Evolutionary conservation across 257 asterid genomes (phyloP).

Genomic region (Mentha longifolia): DNA sequence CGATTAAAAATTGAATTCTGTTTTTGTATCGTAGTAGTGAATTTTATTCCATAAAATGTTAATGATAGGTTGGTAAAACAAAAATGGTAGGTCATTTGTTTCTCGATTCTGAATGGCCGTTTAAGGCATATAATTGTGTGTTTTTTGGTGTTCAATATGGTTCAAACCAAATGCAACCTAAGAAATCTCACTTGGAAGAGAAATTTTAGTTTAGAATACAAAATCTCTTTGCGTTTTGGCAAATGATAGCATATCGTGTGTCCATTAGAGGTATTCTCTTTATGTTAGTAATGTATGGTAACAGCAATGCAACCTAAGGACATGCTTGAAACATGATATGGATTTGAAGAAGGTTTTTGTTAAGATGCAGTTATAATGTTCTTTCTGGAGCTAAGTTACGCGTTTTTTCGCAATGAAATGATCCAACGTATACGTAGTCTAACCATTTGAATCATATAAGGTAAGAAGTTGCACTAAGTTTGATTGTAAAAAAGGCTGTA

Average conservation of each 20-base stretch:
- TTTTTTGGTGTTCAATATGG: background rate
- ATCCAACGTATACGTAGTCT: too few species aligned
- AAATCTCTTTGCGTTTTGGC: background rate
- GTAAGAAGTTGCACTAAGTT: background rate
- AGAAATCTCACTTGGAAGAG: background rate
- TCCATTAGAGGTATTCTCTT: background rate
- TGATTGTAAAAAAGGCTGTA: background rate
- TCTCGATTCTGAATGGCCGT: background rate
- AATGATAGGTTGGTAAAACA: background rate
- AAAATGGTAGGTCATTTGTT: background rate
- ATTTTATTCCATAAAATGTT: background rate
- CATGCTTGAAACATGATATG: constrained; percentile 4
- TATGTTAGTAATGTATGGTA: background rate
- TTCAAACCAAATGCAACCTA: background rate
- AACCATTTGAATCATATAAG: too few species aligned
- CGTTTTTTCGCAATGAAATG: background rate
- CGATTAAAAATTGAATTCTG: background rate
- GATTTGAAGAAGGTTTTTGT: background rate
- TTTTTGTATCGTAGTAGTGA: background rate
- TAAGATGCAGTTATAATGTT: background rate
- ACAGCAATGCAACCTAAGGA: background rate
- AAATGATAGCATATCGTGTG: background rate
- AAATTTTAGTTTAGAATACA: background rate
- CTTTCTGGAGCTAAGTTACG: background rate
- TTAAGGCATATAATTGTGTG: background rate